Base-by-base conservation (phyloP, 257 asterid genomes). In the Handroanthus guayacan region DNA sequence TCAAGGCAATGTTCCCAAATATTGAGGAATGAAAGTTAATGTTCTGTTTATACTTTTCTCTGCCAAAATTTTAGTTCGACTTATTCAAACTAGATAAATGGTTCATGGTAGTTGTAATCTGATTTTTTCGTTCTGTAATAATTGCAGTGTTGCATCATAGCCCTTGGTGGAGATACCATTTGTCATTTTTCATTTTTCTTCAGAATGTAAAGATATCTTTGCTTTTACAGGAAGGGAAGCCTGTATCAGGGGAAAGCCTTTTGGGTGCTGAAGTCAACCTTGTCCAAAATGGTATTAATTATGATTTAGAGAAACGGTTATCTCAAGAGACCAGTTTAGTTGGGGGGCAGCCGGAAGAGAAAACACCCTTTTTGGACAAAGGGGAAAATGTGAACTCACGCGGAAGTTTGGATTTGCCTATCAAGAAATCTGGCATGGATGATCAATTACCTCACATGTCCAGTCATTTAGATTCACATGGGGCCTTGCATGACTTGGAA, bases 211-310 rank as follows among this genome's bases (percentile, higher is more conserved):
- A 25, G 52, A 65, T 55, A 14, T 58, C 68, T 60, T 57, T 58
- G 65, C 72, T 78, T 67, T 65, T 75, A 76, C 82, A 83, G 90
- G 82, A 78, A 58, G 85, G 75, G 20, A 85, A 82, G 70, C 38
- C 66, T 71, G 81, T 72, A 75, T 50, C 79, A 41, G 86, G 52
- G 75, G 85, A 63, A 77, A 74, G 58, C 74, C 72, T 79, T 57
- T 48, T 80, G 52, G 79, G 67, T 75, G 75, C 82, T 55, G 78
- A 75, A 52, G 38, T 48, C 50, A 74, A 71, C 71, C 48, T 74
- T 75, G 51, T 80, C 56, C 88, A 80, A 72, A 82, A 82, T 34
- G 45, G 41, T 71, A 51, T 37, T 63, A 64, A 10, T 37, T 72
- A 76, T 78, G 75, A 75, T 80, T 54, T 79, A 67, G 88, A 74